Percentiles rank a stretch among this genome's conserved stretches.
These are phyloP conservation scores for Zygosaccharomyces bisporus DNA, from an alignment of 805 yeast species.

Conservation along the genomic window DNA sequence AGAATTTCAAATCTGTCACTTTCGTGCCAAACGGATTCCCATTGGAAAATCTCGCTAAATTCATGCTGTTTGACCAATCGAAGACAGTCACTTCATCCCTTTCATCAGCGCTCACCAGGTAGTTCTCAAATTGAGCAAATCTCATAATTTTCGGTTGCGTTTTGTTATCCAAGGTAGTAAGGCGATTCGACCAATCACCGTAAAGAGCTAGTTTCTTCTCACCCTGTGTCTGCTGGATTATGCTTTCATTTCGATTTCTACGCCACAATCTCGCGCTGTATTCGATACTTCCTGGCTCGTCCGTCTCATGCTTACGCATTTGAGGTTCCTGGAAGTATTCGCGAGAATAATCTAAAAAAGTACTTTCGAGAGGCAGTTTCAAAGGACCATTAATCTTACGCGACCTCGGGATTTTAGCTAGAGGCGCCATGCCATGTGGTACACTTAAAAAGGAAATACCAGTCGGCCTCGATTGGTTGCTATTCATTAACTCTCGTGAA, in stretches of 20 bases:
- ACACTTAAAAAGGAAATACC: constrained; percentile 26
- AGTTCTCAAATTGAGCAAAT: constrained; percentile 89
- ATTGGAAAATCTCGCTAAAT: constrained; percentile 68
- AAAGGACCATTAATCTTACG: constrained; percentile 27
- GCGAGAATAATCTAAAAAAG: constrained; percentile 67
- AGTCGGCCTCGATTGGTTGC: constrained; percentile 23
- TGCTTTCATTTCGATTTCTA: constrained; percentile 79
- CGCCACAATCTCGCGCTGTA: constrained; percentile 84
- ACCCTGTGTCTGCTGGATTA: constrained; percentile 83
- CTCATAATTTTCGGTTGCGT: constrained; percentile 75
- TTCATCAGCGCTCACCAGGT: constrained; percentile 75
- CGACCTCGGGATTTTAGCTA: constrained; percentile 58
- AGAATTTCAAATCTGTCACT: constrained; percentile 77
- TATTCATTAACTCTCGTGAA: constrained; percentile 24
- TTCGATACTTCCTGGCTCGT: constrained; percentile 88
- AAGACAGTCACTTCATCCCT: constrained; percentile 79
- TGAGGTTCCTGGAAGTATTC: constrained; percentile 98
- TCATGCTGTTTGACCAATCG: constrained; percentile 72
- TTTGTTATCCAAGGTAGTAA: constrained; percentile 59
- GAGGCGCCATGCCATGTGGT: constrained; percentile 43
- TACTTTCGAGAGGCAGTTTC: constrained; percentile 53
- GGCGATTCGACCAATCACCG: constrained; percentile 78
- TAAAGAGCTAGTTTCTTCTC: constrained; percentile 78
- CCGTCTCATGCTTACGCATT: constrained; percentile 75
- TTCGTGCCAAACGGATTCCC: constrained; percentile 85